These are phyloP conservation scores for Kitagawia praeruptora DNA, from an alignment of 129 eudicot species.

Conservation along the genomic window DNA sequence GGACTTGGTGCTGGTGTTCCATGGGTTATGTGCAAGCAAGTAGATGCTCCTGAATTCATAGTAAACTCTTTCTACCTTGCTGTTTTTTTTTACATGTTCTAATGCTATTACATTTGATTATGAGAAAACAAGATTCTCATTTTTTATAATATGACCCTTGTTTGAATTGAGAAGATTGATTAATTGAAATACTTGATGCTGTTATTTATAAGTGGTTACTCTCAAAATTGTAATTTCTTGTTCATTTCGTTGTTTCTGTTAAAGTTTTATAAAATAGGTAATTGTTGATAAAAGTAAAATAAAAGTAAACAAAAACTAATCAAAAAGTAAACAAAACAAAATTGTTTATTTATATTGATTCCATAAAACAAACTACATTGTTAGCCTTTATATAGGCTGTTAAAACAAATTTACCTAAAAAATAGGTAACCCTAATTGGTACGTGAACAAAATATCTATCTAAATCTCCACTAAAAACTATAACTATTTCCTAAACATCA, in stretches of 20 bases:
- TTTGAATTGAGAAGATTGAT: not conserved
- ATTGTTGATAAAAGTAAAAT: too few species aligned
- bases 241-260: conserved; percentile 8
- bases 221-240: conserved; percentile 3
- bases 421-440: too few species aligned
- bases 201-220: not conserved
- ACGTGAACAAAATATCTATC: too few species aligned
- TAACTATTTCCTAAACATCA: too few species aligned
- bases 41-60: conserved; percentile 87
- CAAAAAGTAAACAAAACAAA: too few species aligned
- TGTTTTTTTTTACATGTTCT: not conserved
- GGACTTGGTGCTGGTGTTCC: conserved; percentile 99
- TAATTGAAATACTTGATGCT: not conserved
- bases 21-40: conserved; percentile 98
- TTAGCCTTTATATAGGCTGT: too few species aligned
- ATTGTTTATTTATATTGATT: too few species aligned
- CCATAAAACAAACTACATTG: too few species aligned
- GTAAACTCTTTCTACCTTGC: conserved; percentile 37
- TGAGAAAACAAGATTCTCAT: not conserved
- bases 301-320: too few species aligned
- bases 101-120: conserved; percentile 10
- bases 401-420: too few species aligned
- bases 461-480: too few species aligned
- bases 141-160: not conserved
- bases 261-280: too few species aligned